Base-by-base conservation (phyloP, 1,284 basidiomycete genomes). In the Erythrobasidium hasegawianum region DNA sequence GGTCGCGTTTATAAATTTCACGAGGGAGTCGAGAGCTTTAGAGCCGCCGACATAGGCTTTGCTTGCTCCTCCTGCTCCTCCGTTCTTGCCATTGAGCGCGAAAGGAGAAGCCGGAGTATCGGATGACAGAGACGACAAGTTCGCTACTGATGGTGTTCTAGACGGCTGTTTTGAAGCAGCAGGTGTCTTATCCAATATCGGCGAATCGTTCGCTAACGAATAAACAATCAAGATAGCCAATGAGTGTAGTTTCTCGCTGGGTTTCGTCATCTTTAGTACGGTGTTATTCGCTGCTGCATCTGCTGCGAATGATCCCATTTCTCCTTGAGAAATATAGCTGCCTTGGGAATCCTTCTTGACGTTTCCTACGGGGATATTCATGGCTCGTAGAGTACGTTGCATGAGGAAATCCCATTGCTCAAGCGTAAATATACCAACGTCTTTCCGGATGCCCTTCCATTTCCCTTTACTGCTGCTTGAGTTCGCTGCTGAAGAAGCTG, bases 161-260 rank as follows among this genome's bases (percentile, higher is more conserved):
- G 41, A 83, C 75, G 8, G 59, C 29, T 47, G 49, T 26, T 64
- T 67, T 29, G 57, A 68, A 14, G 54, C 40, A 16, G 53, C 53
- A 52, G 70, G 71, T 2, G 73, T 69, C 29, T 55, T 41, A 8
- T 70, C 72, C 1, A 68, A 55, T 3, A 73, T 71, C 5, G 85
- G 83, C 0, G 90, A 86, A 75, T 98, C 96, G 49, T 88, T 83
- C 3, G 87, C 83, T 83, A 98, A 92, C 1, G 90, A 95, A 76
- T 93, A 96, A 22, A 97, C 85, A 67, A 98, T 83, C 47, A 97
- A 80, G 73, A 87, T 88, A 0, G 95, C 91, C 57, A 98, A 82
- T 13, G 87, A 84, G 76, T 83, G 72, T 62, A 90, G 87, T 77
- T 79, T 84, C 81, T 81, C 88, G 79, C 81, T 86, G 81, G 76